These are phyloP conservation scores for Litchi chinensis DNA, from an alignment of 345 rosid genomes.

Conservation along the genomic window DNA sequence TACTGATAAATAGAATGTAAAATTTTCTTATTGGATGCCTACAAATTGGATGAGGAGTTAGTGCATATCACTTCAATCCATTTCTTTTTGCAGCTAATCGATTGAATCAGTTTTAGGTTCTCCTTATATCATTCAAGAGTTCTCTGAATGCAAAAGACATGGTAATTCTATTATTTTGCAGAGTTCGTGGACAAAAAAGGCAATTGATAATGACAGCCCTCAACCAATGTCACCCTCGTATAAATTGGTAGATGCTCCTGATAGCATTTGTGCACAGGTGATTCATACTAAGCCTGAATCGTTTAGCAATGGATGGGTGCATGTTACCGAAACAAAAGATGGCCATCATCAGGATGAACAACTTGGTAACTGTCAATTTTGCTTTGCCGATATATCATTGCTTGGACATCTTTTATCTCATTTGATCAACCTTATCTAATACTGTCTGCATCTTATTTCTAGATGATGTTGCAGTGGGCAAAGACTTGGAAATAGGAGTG, in stretches of 20 bases:
- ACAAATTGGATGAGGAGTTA: background rate
- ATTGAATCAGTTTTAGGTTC: slow-evolving; percentile 9
- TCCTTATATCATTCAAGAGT: slow-evolving; percentile 9
- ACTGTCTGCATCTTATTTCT: background rate
- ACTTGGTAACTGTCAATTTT: slow-evolving; percentile 30
- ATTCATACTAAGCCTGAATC: slow-evolving; percentile 54
- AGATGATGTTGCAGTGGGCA: slow-evolving; percentile 34
- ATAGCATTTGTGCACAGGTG: slow-evolving; percentile 72
- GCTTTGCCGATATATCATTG: background rate
- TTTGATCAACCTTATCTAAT: background rate
- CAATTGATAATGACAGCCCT: slow-evolving; percentile 51
- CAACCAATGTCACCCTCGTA: slow-evolving; percentile 43
- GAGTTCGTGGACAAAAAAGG: slow-evolving; percentile 76
- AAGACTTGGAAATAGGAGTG: slow-evolving; percentile 33
- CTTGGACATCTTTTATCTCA: background rate
- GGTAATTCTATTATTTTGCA: slow-evolving; percentile 28
- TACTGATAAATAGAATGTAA: background rate
- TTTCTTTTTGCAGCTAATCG: background rate
- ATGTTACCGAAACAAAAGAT: slow-evolving; percentile 35
- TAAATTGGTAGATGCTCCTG: slow-evolving; percentile 53
- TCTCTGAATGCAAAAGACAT: background rate
- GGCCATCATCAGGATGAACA: slow-evolving; percentile 36
- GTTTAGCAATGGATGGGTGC: slow-evolving; percentile 34
- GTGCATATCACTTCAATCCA: background rate
- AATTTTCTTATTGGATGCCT: background rate